Evolutionary conservation across 768 basidiomycete species (phyloP), one percentile per base, ranked within the genome.

Genomic region (Rhizopogon rudus): DNA sequence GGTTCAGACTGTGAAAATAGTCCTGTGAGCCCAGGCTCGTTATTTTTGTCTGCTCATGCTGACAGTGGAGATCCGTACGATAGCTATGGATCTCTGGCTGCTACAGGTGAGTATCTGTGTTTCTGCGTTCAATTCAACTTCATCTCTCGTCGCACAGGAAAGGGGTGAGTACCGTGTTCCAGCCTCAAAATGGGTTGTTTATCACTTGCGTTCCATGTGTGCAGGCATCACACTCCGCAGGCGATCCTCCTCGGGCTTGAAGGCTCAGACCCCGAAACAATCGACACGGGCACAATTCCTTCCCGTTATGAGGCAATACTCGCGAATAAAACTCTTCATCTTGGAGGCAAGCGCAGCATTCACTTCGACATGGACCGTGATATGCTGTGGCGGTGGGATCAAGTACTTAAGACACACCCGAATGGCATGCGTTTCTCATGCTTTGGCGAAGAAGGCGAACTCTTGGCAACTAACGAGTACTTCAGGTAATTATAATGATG

Each of bases 401-500:
- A 88, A 51, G 87, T 93, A n/a, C 80, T 94, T 28, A 87, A 87
- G 68, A 91, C 90, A 0, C 90, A 92, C 65, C 87, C 92, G 0
- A 96, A 96, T 65, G 95, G 95, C 43, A 95, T 98, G 84, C 81
- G 93, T 8, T 98, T 98, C 68, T 86, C 86, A 37, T 88, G 83
- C 35, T 98, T 93, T 60, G 84, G 79, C 52, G 76, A 80, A 44
- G 76, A 87, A n/a, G 95, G 95, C 2, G 83, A 91, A 59, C 72
- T 98, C 57, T 75, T 98, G 55, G 95, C 95, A 1, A 94, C 92
- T 12, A 98, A 98, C 61, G 91, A 94, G 66, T 98, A 96, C 64
- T 97, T 91, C 66, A 92, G 84, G 80, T 78, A 61, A 41, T 57
- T 48, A 3, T 14, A 1, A 40, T 12, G 20, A 1, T 12, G 46